These are phyloP conservation scores for Claviceps citrina DNA, from an alignment of 2,329 filamentous ascomycete species.

Conservation along the genomic window DNA sequence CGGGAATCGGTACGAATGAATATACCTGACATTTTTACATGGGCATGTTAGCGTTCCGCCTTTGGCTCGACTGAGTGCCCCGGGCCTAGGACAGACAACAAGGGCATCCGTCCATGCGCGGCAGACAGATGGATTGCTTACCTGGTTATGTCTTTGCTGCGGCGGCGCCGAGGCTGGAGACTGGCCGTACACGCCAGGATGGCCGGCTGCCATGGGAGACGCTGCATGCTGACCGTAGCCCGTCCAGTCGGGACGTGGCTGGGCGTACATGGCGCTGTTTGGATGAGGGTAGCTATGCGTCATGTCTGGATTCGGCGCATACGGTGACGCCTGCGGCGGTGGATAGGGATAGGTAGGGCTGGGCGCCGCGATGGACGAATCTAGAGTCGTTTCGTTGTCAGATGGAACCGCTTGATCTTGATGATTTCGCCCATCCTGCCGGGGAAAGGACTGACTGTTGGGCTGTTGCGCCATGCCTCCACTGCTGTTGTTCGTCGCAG, in stretches of 20 bases:
- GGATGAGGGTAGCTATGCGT: conserved; percentile 56
- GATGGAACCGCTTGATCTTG: conserved; percentile 67
- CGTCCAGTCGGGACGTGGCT: conserved; percentile 60
- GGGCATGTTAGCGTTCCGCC: conserved; percentile 3
- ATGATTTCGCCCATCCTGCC: conserved; percentile 68
- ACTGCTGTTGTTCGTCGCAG: conserved; percentile 55
- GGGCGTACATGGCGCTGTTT: conserved; percentile 48
- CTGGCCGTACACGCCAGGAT: conserved; percentile 36
- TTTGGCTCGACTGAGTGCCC: too few species aligned
- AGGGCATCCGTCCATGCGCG: neutral
- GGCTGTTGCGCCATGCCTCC: conserved; percentile 91
- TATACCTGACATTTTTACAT: conserved; percentile 55
- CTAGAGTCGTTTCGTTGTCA: conserved; percentile 97
- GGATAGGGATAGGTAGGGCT: conserved; percentile 75
- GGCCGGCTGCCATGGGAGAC: conserved; percentile 33
- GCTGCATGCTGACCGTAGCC: conserved; percentile 43
- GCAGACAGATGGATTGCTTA: conserved; percentile 25
- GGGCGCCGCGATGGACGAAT: conserved; percentile 89
- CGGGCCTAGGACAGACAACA: too few species aligned
- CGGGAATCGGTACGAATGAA: conserved; percentile 93
- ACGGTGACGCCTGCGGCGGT: conserved; percentile 63
- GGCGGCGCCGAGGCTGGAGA: conserved; percentile 40
- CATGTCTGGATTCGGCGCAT: conserved; percentile 76
- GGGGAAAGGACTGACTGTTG: conserved; percentile 92
- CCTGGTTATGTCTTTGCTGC: conserved; percentile 42